Evolutionary conservation across 1,139 yeast species (phyloP).

Genomic region (Yamadazyma conglobata): DNA sequence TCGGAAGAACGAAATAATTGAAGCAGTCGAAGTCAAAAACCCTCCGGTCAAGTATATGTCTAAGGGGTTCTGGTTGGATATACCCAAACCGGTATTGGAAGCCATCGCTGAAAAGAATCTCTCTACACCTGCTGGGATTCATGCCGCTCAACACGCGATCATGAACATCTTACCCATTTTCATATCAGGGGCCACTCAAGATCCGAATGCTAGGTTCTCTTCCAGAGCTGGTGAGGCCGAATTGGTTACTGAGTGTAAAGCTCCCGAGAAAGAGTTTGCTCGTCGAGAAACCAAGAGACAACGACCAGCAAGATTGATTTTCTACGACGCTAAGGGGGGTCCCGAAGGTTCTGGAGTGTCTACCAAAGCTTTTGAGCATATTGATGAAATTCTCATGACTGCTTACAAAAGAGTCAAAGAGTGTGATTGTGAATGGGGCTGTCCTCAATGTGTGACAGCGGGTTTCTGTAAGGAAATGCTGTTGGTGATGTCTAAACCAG

Average conservation of each 20-base stretch:
- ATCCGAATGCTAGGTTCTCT: conserved; percentile 49
- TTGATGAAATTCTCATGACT: conserved; percentile 58
- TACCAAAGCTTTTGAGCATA: conserved; percentile 72
- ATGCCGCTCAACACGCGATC: conserved; percentile 90
- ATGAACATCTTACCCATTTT: conserved; percentile 71
- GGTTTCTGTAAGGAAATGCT: conserved; percentile 77
- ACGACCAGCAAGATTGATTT: conserved; percentile 82
- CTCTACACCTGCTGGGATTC: conserved; percentile 87
- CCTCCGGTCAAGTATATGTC: conserved; percentile 72
- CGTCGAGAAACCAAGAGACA: conserved; percentile 61
- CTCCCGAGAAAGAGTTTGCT: conserved; percentile 93
- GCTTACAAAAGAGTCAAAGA: conserved; percentile 56
- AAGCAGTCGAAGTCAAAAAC: conserved; percentile 87
- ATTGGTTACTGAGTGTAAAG: conserved; percentile 88
- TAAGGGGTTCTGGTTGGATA: conserved; percentile 89
- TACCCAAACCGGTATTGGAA: conserved; percentile 63
- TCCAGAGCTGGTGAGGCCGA: conserved; percentile 54
- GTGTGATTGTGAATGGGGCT: conserved; percentile 84
- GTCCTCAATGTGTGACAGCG: conserved; percentile 83
- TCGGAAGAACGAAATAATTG: conserved; percentile 70
- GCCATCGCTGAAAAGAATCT: conserved; percentile 53
- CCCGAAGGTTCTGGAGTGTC: conserved; percentile 75
- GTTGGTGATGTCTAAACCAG: conserved; percentile 82
- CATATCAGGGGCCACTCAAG: conserved; percentile 37
- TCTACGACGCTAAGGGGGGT: conserved; percentile 83